A percentile compares a stretch with the other conserved stretches of the same genome.
Conservation (phyloP, 495 filamentous ascomycete genomes). For the Podospora tetraspora region DNA sequence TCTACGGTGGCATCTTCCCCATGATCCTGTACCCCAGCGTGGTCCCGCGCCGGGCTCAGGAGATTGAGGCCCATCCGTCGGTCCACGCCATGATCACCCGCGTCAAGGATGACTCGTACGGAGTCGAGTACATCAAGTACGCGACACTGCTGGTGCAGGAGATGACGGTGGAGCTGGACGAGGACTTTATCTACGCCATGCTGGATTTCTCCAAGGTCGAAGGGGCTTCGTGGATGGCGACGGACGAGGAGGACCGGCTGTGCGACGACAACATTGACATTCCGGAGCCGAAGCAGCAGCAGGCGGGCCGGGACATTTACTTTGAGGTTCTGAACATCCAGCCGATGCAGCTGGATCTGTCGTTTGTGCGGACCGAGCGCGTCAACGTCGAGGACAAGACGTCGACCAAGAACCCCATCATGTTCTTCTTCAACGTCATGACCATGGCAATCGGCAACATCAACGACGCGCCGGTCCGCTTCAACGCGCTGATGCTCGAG, state of each 20-base stretch:
- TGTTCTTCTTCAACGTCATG: slow-evolving; percentile 97
- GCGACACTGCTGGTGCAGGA: slow-evolving; percentile 89
- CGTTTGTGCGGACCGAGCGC: slow-evolving; percentile 92
- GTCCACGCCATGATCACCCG: slow-evolving; percentile 85
- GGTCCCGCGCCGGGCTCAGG: slow-evolving; percentile 95
- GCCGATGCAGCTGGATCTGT: slow-evolving; percentile 95
- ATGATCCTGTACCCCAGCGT: slow-evolving; percentile 96
- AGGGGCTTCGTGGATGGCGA: slow-evolving; percentile 84
- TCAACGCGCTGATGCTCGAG: slow-evolving; percentile 91
- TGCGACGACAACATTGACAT: slow-evolving; percentile 88
- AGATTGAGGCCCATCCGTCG: slow-evolving; percentile 94
- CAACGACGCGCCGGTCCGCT: slow-evolving; percentile 89
- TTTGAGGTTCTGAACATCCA: slow-evolving; percentile 96
- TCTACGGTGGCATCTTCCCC: slow-evolving; percentile 96
- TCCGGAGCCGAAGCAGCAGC: slow-evolving; percentile 80
- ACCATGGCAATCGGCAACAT: slow-evolving; percentile 99
- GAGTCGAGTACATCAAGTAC: slow-evolving; percentile 98
- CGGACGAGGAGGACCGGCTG: slow-evolving; percentile 70
- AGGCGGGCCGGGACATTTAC: slow-evolving; percentile 86
- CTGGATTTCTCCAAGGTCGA: slow-evolving; percentile 93
- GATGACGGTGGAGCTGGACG: slow-evolving; percentile 96
- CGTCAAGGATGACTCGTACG: slow-evolving; percentile 97
- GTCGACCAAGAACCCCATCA: slow-evolving; percentile 82
- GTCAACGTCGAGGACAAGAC: slow-evolving; percentile 94
- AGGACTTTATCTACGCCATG: slow-evolving; percentile 95